A percentile compares a stretch with the other conserved stretches of the same genome.
Evolutionary conservation across 768 basidiomycete species (phyloP).

Genomic region (Trametes villosa): DNA sequence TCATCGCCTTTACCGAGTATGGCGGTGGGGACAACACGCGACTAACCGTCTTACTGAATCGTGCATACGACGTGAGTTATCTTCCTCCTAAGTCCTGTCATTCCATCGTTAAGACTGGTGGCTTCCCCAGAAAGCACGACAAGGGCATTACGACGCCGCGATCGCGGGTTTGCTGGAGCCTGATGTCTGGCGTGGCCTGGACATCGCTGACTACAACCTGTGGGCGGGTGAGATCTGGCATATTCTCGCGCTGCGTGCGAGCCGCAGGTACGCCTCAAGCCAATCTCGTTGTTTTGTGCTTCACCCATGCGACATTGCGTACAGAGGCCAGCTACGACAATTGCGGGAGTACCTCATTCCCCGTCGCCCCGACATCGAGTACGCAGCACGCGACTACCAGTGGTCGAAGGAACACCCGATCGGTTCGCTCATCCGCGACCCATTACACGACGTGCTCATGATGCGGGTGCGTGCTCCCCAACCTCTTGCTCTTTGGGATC

Average conservation of each 20-base stretch:
- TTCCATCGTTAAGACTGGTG: neutral
- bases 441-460: constrained; percentile 48
- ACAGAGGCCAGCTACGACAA: constrained; percentile 67
- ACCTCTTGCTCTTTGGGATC: neutral
- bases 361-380: constrained; percentile 58
- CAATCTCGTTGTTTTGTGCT: neutral
- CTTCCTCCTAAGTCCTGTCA: neutral
- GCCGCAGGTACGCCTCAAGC: constrained; percentile 57
- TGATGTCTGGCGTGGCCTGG: constrained; percentile 69
- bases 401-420: constrained; percentile 43
- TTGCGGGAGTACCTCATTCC: constrained; percentile 69
- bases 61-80: constrained; percentile 61
- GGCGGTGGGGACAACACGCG: constrained; percentile 65
- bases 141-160: constrained; percentile 67
- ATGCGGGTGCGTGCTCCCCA: constrained; percentile 38
- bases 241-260: constrained; percentile 66
- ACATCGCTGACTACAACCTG: constrained; percentile 62
- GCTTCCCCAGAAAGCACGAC: constrained; percentile 60
- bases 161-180: constrained; percentile 68
- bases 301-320: neutral
- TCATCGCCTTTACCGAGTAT: constrained; percentile 64
- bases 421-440: constrained; percentile 44
- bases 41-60: constrained; percentile 64
- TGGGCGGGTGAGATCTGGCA: constrained; percentile 86
- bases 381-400: constrained; percentile 60